Evolutionary conservation across 78 protist species (phyloP).

Genomic region (Dictyostelium discoideum): DNA sequence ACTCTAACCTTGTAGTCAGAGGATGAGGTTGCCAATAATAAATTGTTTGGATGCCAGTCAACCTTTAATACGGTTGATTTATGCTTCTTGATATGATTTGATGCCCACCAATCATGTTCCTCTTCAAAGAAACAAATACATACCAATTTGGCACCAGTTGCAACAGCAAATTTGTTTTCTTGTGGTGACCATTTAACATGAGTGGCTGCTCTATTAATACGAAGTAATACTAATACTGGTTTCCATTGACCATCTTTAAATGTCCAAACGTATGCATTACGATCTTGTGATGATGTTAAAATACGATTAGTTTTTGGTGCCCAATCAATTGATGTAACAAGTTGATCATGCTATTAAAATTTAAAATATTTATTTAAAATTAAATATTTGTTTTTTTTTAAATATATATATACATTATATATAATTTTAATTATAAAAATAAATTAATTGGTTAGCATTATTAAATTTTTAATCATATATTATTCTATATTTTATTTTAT

Average conservation of each 20-base stretch:
- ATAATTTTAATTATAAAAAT: no score
- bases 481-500: neutral
- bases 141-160: conserved; percentile 90
- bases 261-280: conserved; percentile 98
- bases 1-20: conserved; percentile 89
- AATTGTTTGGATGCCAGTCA: conserved; percentile 94
- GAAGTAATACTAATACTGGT: conserved; percentile 94
- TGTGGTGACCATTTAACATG: conserved; percentile 92
- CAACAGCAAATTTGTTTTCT: conserved; percentile 96
- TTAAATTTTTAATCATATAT: neutral
- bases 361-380: neutral
- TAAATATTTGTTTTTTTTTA: neutral
- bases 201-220: conserved; percentile 95
- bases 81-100: conserved; percentile 92
- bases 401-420: neutral
- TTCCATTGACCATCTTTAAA: conserved; percentile 84
- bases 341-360: conserved; percentile 89
- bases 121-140: conserved; percentile 94
- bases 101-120: conserved; percentile 97
- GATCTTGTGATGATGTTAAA: conserved; percentile 94
- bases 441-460: neutral
- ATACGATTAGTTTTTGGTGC: conserved; percentile 92
- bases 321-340: conserved; percentile 96
- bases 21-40: conserved; percentile 90
- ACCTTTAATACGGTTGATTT: conserved; percentile 90